A percentile compares a stretch with the other conserved stretches of the same genome.
These are phyloP conservation scores for Thielaviopsis euricoi DNA, from an alignment of 2,329 filamentous ascomycete genomes.

Conservation along the genomic window DNA sequence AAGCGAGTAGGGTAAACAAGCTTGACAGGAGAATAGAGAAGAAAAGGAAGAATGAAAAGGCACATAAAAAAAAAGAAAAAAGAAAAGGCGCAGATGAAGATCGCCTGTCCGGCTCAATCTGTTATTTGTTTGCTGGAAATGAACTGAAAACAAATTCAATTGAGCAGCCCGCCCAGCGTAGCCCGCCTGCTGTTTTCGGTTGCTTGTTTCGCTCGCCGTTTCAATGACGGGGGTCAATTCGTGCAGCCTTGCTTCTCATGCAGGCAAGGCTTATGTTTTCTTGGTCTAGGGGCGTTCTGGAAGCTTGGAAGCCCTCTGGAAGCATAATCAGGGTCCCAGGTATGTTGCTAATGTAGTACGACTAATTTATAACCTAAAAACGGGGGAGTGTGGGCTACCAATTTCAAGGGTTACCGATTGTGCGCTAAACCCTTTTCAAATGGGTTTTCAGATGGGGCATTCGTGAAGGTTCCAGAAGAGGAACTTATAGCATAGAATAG, in stretches of 20 bases:
- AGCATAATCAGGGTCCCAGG: neutral
- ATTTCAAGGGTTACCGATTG: conserved; percentile 2
- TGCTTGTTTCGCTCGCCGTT: neutral
- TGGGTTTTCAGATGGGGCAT: neutral
- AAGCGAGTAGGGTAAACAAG: neutral
- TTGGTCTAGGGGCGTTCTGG: neutral
- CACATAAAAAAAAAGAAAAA: neutral
- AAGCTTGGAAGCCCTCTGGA: neutral
- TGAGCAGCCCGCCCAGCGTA: neutral
- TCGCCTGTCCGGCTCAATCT: neutral
- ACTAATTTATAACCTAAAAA: neutral
- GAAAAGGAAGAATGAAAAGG: neutral
- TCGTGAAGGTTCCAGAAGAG: conserved; percentile 12
- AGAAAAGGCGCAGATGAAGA: neutral
- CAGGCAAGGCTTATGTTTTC: neutral
- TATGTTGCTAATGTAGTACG: too few relatives aligned
- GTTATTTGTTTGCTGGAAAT: neutral
- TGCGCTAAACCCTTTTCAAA: neutral
- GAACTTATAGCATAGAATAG: neutral
- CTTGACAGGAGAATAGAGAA: neutral
- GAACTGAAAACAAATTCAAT: neutral
- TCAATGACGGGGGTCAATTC: neutral
- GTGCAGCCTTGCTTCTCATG: neutral
- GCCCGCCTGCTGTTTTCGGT: neutral
- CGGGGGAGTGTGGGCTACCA: neutral